Evolutionary conservation across 805 yeast species (phyloP).

Genomic region (Wickerhamomyces mucosus): DNA sequence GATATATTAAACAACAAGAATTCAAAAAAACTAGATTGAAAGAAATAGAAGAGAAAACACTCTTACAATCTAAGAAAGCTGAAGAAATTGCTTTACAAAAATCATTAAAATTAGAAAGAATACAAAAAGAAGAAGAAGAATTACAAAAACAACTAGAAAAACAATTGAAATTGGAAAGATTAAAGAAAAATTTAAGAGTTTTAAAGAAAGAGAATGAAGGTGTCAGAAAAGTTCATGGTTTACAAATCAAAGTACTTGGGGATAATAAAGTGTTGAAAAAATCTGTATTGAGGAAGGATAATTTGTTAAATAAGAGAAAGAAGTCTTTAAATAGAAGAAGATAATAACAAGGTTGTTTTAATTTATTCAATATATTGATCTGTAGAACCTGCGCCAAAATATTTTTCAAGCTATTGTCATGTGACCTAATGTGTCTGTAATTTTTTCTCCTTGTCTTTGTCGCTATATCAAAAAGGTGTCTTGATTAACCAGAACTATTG

Average conservation of each 20-base stretch:
- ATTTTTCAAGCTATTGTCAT: too few relatives aligned
- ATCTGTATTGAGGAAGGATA: constrained; percentile 12
- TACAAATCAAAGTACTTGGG: constrained; percentile 14
- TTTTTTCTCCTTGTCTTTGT: neutral
- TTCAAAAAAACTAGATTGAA: constrained; percentile 13
- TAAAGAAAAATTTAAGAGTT: too few relatives aligned
- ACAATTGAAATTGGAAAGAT: constrained; percentile 10
- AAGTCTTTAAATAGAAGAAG: constrained; percentile 15
- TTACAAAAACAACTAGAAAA: constrained; percentile 8
- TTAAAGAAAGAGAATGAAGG: constrained; percentile 5
- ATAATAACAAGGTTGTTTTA: neutral
- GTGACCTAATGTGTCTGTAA: too few relatives aligned
- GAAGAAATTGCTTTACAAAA: constrained; percentile 14
- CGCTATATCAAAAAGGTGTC: neutral
- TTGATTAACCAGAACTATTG: neutral
- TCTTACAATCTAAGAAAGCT: constrained; percentile 11
- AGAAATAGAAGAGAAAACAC: constrained; percentile 12
- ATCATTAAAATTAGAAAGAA: constrained; percentile 7
- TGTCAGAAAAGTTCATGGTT: constrained; percentile 15
- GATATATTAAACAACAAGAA: constrained; percentile 16
- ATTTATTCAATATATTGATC: neutral
- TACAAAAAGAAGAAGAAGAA: constrained; percentile 13
- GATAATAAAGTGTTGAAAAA: constrained; percentile 4
- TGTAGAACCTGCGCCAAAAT: neutral
- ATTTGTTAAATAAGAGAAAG: constrained; percentile 17